A percentile compares a stretch with the other conserved stretches of the same genome.
phyloP scores from a whole-genome alignment of 2,329 filamentous ascomycete species.

The Drechslerella coelobrocha region DNA sequence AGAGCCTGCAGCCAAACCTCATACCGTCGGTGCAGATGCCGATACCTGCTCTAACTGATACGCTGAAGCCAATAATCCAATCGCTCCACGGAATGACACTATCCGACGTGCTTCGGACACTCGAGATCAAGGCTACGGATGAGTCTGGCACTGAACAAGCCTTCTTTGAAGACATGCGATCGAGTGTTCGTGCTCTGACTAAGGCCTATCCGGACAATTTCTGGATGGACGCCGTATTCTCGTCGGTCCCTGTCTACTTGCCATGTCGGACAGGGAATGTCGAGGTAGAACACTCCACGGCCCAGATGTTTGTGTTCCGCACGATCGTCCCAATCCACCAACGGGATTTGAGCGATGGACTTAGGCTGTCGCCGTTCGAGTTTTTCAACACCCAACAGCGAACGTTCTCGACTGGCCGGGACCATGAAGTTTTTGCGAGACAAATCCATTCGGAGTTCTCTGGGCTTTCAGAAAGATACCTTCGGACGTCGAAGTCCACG shows the following conservation, averaged over 20 bases:
- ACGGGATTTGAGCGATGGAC: slow-evolving; percentile 57
- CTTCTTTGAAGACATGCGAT: slow-evolving; percentile 23
- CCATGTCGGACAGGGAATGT: slow-evolving; percentile 57
- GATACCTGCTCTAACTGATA: slow-evolving; percentile 63
- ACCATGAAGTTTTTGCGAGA: slow-evolving; percentile 68
- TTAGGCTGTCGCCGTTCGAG: slow-evolving; percentile 68
- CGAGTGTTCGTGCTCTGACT: slow-evolving; percentile 58
- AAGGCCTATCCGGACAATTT: slow-evolving; percentile 61
- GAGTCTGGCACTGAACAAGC: slow-evolving; percentile 58
- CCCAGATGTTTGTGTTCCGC: slow-evolving; percentile 65
- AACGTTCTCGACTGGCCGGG: slow-evolving; percentile 64
- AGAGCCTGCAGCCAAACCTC: slow-evolving; percentile 65
- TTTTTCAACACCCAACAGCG: slow-evolving; percentile 74
- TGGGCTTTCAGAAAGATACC: slow-evolving; percentile 55
- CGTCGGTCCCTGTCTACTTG: slow-evolving; percentile 60
- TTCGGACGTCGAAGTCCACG: slow-evolving; percentile 22
- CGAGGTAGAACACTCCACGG: slow-evolving; percentile 54
- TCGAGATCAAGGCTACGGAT: slow-evolving; percentile 60
- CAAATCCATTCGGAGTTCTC: slow-evolving; percentile 68
- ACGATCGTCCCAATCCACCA: slow-evolving; percentile 69
- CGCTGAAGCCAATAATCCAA: slow-evolving; percentile 62
- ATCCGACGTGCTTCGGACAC: slow-evolving; percentile 58
- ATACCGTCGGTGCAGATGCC: slow-evolving; percentile 68
- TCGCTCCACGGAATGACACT: slow-evolving; percentile 58
- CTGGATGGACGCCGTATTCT: slow-evolving; percentile 62